Evolutionary conservation across 805 yeast species (phyloP).

Genomic region (Kodamaea hsintzibuensis): DNA sequence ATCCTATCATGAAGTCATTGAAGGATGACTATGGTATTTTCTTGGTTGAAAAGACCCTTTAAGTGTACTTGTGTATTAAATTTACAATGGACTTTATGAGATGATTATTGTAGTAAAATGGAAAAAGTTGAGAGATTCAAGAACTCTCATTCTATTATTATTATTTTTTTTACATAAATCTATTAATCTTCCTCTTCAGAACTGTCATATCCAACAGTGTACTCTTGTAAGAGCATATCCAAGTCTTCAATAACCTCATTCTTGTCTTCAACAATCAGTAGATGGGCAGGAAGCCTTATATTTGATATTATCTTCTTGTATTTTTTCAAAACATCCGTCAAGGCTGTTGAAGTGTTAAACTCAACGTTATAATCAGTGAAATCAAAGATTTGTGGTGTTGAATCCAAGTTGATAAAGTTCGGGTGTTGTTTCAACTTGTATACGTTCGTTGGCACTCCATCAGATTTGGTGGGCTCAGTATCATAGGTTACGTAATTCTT

Average conservation of each 20-base stretch:
- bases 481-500: constrained; percentile 8
- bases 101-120: too few relatives aligned
- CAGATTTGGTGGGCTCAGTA: background rate
- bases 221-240: constrained; percentile 44
- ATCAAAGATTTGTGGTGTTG: constrained; percentile 5
- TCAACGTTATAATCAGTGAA: constrained; percentile 16
- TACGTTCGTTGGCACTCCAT: background rate
- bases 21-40: constrained; percentile 87
- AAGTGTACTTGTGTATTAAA: background rate
- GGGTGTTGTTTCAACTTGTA: constrained; percentile 5
- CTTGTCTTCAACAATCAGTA: constrained; percentile 46
- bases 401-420: constrained; percentile 4
- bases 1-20: constrained; percentile 87
- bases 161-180: background rate
- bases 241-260: constrained; percentile 54
- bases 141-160: too few relatives aligned
- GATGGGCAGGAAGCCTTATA: constrained; percentile 16
- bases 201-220: constrained; percentile 50
- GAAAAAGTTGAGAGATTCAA: too few relatives aligned
- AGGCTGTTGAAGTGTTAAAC: constrained; percentile 25
- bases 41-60: constrained; percentile 58
- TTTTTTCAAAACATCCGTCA: constrained; percentile 29
- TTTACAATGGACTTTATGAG: background rate
- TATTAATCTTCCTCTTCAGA: constrained; percentile 4
- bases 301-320: constrained; percentile 24